Percentiles rank a stretch among this genome's conserved stretches.
Evolutionary conservation across 495 filamentous ascomycete species (phyloP).

Genomic region (Collariella sp.): DNA sequence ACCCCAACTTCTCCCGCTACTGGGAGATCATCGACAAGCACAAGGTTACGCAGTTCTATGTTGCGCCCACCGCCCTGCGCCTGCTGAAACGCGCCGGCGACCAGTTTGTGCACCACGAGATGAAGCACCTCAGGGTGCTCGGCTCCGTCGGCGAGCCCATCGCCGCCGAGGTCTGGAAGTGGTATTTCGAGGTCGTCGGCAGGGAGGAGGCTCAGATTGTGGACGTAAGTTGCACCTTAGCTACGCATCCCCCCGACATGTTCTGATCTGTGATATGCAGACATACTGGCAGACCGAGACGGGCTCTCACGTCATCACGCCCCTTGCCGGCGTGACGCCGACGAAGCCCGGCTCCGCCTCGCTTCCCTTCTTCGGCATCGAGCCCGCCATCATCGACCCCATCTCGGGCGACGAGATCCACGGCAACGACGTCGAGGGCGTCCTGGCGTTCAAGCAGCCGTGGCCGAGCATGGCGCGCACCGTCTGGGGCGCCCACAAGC

Average conservation of each 20-base stretch:
- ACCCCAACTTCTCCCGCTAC: conserved; percentile 95
- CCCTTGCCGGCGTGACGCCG: conserved; percentile 65
- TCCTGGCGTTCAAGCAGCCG: conserved; percentile 93
- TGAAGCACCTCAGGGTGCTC: conserved; percentile 81
- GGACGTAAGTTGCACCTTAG: conserved; percentile 59
- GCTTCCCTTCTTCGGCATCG: conserved; percentile 93
- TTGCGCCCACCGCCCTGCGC: conserved; percentile 88
- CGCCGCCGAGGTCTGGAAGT: conserved; percentile 98
- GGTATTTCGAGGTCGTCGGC: conserved; percentile 95
- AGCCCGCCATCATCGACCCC: conserved; percentile 95
- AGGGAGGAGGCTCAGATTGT: conserved; percentile 89
- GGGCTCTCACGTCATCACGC: conserved; percentile 83
- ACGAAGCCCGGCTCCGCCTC: conserved; percentile 73
- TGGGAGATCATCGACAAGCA: conserved; percentile 98
- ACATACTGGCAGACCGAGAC: conserved; percentile 99
- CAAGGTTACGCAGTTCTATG: conserved; percentile 95
- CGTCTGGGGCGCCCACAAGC: conserved; percentile 95
- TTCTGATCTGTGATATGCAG: conserved; percentile 37
- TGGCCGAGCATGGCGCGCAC: conserved; percentile 99
- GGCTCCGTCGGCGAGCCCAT: conserved; percentile 99
- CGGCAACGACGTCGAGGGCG: conserved; percentile 96
- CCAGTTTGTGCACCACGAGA: conserved; percentile 77
- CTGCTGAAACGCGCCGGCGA: conserved; percentile 92
- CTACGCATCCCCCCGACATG: background rate
- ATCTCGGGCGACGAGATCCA: conserved; percentile 88